These are phyloP conservation scores for Echinosophora koreensis DNA, from an alignment of 306 rosid genomes.

Conservation along the genomic window DNA sequence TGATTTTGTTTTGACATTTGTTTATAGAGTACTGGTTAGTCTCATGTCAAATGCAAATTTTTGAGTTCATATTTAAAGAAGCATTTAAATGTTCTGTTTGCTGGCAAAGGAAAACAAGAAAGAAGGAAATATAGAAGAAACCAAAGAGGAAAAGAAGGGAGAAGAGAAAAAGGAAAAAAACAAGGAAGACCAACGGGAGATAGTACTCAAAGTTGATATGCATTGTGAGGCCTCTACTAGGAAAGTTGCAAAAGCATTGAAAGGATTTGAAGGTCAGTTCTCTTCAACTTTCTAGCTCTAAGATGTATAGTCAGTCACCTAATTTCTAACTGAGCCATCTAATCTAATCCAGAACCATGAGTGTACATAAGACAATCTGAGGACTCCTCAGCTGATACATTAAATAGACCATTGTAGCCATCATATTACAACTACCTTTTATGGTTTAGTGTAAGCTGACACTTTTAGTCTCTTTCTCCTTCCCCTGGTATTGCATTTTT, in stretches of 20 bases:
- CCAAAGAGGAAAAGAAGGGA: conserved; percentile 50
- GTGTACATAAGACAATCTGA: neutral
- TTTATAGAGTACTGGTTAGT: neutral
- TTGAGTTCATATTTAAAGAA: neutral
- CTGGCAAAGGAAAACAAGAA: conserved; percentile 47
- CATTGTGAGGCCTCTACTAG: too few species aligned
- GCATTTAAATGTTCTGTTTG: conserved; percentile 20
- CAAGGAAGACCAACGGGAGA: too few species aligned
- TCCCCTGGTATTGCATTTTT: too few species aligned
- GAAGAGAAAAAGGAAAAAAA: too few species aligned
- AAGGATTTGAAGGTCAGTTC: too few species aligned
- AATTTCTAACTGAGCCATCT: too few species aligned
- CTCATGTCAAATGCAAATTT: neutral
- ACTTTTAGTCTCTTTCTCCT: neutral
- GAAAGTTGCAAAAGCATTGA: too few species aligned
- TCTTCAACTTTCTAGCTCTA: too few species aligned
- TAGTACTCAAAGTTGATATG: too few species aligned
- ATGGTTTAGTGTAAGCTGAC: neutral
- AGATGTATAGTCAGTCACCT: too few species aligned
- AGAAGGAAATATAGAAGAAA: conserved; percentile 44
- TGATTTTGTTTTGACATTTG: neutral
- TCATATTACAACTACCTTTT: conserved; percentile 1
- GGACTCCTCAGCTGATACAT: neutral
- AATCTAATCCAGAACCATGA: too few species aligned
- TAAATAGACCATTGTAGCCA: neutral